These are phyloP conservation scores for Effrenium voratum DNA, from an alignment of 73 alveolate species.

Conservation along the genomic window DNA sequence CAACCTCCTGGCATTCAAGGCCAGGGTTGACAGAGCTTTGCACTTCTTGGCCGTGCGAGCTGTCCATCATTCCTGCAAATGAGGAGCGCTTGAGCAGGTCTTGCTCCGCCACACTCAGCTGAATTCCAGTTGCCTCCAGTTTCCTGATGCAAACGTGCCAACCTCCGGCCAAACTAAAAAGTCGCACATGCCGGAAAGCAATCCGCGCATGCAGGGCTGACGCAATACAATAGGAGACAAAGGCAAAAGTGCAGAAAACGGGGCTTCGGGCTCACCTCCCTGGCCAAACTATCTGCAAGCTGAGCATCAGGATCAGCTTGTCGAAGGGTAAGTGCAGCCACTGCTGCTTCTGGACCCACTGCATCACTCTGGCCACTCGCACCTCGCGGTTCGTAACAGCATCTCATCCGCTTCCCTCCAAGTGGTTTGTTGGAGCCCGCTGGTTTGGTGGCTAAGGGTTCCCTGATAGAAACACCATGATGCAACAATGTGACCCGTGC, in stretches of 20 bases:
- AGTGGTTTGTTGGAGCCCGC: not conserved
- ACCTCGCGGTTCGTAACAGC: constrained; percentile 16
- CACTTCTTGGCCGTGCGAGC: too few relatives aligned
- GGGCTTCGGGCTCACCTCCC: too few relatives aligned
- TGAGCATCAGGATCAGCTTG: constrained; percentile 17
- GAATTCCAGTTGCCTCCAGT: constrained; percentile 44
- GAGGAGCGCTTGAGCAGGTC: constrained; percentile 61
- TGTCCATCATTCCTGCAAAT: too few relatives aligned
- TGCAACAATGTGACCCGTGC: not conserved
- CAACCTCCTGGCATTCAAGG: too few relatives aligned
- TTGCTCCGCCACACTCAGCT: constrained; percentile 54
- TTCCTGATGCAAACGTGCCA: constrained; percentile 24
- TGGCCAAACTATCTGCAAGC: too few relatives aligned
- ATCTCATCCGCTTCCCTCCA: not conserved
- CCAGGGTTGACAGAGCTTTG: too few relatives aligned
- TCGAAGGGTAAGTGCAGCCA: constrained; percentile 53
- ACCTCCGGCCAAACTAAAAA: too few relatives aligned
- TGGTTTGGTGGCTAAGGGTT: not conserved
- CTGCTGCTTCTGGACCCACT: constrained; percentile 25
- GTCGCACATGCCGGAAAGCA: too few relatives aligned
- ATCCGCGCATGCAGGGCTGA: too few relatives aligned
- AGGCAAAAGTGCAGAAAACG: too few relatives aligned
- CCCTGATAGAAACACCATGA: not conserved
- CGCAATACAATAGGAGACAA: too few relatives aligned
- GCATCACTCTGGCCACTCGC: constrained; percentile 59